phyloP scores from a whole-genome alignment of 495 filamentous ascomycete genomes.

The Astrocystis sublimbata region DNA sequence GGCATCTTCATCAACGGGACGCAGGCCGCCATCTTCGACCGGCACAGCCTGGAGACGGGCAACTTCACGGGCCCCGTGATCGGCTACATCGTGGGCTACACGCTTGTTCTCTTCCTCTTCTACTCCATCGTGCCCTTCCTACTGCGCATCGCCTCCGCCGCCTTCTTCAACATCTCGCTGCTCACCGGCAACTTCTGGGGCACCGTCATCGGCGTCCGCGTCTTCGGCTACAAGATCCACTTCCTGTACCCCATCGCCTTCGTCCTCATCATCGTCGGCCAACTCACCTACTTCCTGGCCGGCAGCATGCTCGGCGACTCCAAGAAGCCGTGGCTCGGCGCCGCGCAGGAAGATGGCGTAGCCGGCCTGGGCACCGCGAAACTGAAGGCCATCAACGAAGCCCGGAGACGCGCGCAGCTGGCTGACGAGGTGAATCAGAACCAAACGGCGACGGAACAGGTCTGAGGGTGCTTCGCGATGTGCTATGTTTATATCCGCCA shows the following conservation, averaged over 20 bases:
- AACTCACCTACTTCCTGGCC: constrained; percentile 79
- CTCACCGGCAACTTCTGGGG: constrained; percentile 98
- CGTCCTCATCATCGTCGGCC: constrained; percentile 80
- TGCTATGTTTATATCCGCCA: neutral
- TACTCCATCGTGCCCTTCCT: constrained; percentile 85
- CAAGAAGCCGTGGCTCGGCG: constrained; percentile 91
- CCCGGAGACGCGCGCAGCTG: constrained; percentile 35
- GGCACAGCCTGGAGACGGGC: constrained; percentile 64
- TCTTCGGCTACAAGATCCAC: constrained; percentile 79
- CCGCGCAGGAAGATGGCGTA: constrained; percentile 78
- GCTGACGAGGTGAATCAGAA: constrained; percentile 3
- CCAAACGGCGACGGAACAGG: neutral
- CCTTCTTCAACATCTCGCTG: constrained; percentile 95
- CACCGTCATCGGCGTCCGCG: constrained; percentile 81
- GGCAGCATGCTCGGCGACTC: constrained; percentile 80
- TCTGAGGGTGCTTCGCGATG: neutral
- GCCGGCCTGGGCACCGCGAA: constrained; percentile 86
- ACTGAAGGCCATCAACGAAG: constrained; percentile 66
- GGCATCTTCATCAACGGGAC: constrained; percentile 88
- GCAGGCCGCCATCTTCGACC: constrained; percentile 89
- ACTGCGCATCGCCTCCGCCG: constrained; percentile 83
- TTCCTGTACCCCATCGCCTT: constrained; percentile 96
- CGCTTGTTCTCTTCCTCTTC: constrained; percentile 76
- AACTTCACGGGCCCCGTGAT: constrained; percentile 68
- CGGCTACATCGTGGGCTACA: constrained; percentile 86